A percentile compares a stretch with the other conserved stretches of the same genome.
These are phyloP conservation scores for Barbatosphaeria neglecta DNA, from an alignment of 495 filamentous ascomycete species.

Conservation along the genomic window DNA sequence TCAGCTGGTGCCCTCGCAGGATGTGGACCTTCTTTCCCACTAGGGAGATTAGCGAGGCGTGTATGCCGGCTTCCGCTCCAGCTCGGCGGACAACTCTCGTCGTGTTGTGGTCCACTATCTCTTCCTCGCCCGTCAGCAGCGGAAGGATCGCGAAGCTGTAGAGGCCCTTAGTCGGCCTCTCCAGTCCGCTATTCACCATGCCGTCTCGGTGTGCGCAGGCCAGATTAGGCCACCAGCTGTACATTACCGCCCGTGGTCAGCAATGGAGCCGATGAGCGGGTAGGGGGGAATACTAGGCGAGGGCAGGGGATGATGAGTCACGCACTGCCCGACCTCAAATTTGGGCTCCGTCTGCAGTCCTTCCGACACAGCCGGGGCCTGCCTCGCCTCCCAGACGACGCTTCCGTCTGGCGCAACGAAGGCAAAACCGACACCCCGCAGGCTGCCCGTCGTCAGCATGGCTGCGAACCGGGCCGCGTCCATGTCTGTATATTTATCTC, in stretches of 20 bases:
- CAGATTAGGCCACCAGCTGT: conserved; percentile 39
- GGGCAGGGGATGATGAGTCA: not conserved
- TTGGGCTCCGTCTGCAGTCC: conserved; percentile 16
- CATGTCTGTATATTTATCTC: conserved; percentile 24
- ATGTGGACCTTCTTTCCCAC: conserved; percentile 30
- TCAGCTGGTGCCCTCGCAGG: conserved; percentile 28
- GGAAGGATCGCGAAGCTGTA: conserved; percentile 26
- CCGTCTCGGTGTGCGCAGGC: conserved; percentile 36
- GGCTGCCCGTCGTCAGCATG: conserved; percentile 15
- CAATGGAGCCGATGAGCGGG: not conserved
- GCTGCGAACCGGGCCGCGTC: conserved; percentile 23
- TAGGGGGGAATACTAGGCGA: not conserved
- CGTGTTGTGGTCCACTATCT: conserved; percentile 11
- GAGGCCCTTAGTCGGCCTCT: conserved; percentile 21
- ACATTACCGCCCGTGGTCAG: conserved; percentile 3
- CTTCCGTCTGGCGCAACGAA: conserved; percentile 6
- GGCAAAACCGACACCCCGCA: conserved; percentile 22
- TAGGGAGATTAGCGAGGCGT: conserved; percentile 21
- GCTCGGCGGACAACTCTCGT: conserved; percentile 18
- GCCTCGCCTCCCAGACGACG: conserved; percentile 14
- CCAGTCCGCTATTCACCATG: conserved; percentile 22
- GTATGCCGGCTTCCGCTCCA: conserved; percentile 18
- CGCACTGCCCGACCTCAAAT: conserved; percentile 24
- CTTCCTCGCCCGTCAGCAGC: conserved; percentile 32
- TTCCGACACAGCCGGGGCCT: conserved; percentile 11